phyloP scores from a whole-genome alignment of 768 basidiomycete genomes.

The Amyloporia xantha region DNA sequence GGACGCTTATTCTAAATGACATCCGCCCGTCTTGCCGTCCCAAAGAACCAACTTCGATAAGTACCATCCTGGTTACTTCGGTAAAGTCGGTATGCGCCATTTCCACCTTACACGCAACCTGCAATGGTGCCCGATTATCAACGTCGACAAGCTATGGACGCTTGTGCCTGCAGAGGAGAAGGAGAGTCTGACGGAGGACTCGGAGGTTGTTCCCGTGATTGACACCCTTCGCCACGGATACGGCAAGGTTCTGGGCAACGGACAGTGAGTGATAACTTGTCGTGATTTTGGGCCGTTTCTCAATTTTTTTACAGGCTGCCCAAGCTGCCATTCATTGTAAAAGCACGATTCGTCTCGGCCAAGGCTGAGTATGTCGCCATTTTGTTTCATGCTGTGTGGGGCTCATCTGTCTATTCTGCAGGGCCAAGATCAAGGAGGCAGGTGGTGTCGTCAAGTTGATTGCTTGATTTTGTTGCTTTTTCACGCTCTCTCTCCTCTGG shows the following conservation, averaged over 20 bases:
- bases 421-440: constrained; percentile 83
- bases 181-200: constrained; percentile 62
- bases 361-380: constrained; percentile 67
- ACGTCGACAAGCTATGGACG: constrained; percentile 96
- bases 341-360: constrained; percentile 91
- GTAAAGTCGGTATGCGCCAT: constrained; percentile 99
- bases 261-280: constrained; percentile 45
- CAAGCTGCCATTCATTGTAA: constrained; percentile 92
- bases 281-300: neutral
- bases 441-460: constrained; percentile 91
- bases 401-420: constrained; percentile 18
- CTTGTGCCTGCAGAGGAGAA: constrained; percentile 85
- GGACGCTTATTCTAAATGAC: neutral
- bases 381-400: neutral
- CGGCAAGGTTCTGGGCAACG: constrained; percentile 94
- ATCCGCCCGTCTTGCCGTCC: neutral
- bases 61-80: constrained; percentile 99
- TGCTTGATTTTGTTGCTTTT: constrained; percentile 49
- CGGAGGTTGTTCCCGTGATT: constrained; percentile 90
- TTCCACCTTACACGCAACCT: constrained; percentile 93
- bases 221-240: constrained; percentile 82
- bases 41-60: constrained; percentile 93
- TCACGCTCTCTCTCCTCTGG: constrained; percentile 17
- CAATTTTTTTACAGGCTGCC: constrained; percentile 50
- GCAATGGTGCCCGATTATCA: constrained; percentile 93